phyloP scores from a whole-genome alignment of 1,284 basidiomycete species.

The Cerioporus squamosus region DNA sequence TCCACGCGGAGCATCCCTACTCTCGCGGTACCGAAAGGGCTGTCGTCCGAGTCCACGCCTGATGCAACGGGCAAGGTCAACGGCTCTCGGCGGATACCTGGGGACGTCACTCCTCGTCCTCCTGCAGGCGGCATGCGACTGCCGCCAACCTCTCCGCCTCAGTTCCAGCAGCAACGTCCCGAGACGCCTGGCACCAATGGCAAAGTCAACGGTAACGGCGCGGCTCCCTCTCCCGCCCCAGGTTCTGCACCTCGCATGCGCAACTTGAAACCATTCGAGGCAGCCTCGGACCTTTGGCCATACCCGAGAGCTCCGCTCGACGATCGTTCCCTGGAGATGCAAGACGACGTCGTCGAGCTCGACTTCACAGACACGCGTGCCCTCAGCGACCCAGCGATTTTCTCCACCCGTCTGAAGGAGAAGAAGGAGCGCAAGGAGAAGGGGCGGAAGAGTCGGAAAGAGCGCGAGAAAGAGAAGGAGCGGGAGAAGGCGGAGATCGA shows the following conservation, averaged over 20 bases:
- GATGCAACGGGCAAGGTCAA: conserved; percentile 11
- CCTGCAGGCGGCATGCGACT: conserved; percentile 39
- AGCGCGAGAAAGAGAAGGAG: conserved; percentile 43
- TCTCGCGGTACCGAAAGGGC: conserved; percentile 18
- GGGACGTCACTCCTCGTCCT: conserved; percentile 56
- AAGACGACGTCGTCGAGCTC: conserved; percentile 63
- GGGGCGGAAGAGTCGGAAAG: conserved; percentile 40
- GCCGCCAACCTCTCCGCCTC: conserved; percentile 19
- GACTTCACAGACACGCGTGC: conserved; percentile 73
- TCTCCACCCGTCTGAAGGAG: conserved; percentile 41
- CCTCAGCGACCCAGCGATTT: conserved; percentile 62
- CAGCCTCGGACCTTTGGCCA: conserved; percentile 67
- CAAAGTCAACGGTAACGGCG: conserved; percentile 9
- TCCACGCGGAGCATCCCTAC: conserved; percentile 15
- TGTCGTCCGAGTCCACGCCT: conserved; percentile 13
- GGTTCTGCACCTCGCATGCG: conserved; percentile 22
- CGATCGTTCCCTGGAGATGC: conserved; percentile 38
- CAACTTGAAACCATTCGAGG: conserved; percentile 57
- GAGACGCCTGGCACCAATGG: conserved; percentile 8
- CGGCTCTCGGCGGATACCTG: conserved; percentile 34
- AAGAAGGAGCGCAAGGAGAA: conserved; percentile 37
- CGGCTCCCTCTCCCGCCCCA: background rate
- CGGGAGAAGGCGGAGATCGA: conserved; percentile 60
- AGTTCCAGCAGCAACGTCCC: conserved; percentile 17
- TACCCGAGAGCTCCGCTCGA: conserved; percentile 54